Base-by-base conservation (phyloP, 2,329 filamentous ascomycete species). In the Pseudocercospora macadamiae region DNA sequence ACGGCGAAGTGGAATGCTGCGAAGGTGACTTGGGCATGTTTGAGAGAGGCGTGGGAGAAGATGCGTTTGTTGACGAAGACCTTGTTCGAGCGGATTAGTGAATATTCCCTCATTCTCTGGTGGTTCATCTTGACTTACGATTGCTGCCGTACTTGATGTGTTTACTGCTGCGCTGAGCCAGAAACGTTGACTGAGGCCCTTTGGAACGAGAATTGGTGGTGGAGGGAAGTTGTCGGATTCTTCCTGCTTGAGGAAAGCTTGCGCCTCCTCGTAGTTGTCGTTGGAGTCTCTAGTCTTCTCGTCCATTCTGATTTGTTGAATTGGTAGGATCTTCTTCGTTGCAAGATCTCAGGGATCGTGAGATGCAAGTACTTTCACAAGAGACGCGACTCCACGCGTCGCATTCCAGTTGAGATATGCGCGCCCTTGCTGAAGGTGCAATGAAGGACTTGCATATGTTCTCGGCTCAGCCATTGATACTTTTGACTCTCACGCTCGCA, bases 31-130 rank as follows among this genome's bases (percentile, higher is more conserved):
- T 89, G 86, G 60, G 80, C 82, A 26, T 85, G 78, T 68, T 84
- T 85, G 68, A 87, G 79, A 12, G 80, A 81, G 14, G 82, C 82
- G 61, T 87, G 83, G 21, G 82, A 83, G 76, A 89, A 89, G 72
- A 89, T 87, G 62, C 82, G 82, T 73, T 89, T 89, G 76, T 89
- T 89, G 39, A 84, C 86, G 70, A 89, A 89, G 68, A 89, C 84
- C 85, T 87, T 55, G 6, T n/a, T n/a, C n/a, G n/a, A n/a, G n/a
- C n/a, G n/a, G n/a, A n/a, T n/a, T n/a, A n/a, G n/a, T n/a, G n/a
- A n/a, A n/a, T n/a, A n/a, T n/a, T n/a, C n/a, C n/a, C n/a, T n/a
- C n/a, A n/a, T n/a, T n/a, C n/a, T n/a, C n/a, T n/a, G n/a, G n/a
- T n/a, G n/a, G n/a, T n/a, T n/a, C n/a, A n/a, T n/a, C 28, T 32